These are phyloP conservation scores for Salix purpurea DNA, from an alignment of 345 rosid genomes.

Conservation along the genomic window DNA sequence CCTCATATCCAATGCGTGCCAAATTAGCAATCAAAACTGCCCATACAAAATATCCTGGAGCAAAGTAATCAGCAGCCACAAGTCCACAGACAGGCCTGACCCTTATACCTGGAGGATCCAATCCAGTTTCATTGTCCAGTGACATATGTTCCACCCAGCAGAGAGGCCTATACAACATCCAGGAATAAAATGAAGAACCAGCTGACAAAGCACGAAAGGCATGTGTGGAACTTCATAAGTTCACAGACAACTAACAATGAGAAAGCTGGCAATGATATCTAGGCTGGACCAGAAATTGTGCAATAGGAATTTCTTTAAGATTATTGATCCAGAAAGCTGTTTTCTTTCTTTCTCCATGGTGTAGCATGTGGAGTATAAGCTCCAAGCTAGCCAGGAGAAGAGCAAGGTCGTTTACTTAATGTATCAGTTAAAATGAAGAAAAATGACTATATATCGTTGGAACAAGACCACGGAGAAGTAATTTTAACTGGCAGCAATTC, in stretches of 20 bases:
- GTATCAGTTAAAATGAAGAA: not conserved
- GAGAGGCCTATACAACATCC: constrained; percentile 54
- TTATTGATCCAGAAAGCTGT: not conserved
- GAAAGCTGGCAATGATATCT: constrained; percentile 7
- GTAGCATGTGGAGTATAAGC: not conserved
- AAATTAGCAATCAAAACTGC: constrained; percentile 94
- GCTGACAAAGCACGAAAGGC: not conserved
- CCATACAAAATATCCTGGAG: constrained; percentile 96
- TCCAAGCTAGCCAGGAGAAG: not conserved
- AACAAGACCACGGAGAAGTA: not conserved
- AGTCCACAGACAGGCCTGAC: constrained; percentile 84
- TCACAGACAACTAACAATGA: not conserved
- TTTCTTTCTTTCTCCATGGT: not conserved
- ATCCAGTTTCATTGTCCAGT: constrained; percentile 87
- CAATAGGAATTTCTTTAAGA: not conserved
- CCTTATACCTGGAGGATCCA: constrained; percentile 83
- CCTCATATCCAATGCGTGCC: constrained; percentile 93
- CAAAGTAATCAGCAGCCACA: constrained; percentile 97
- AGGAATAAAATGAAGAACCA: constrained; percentile 10
- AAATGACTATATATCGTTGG: not conserved
- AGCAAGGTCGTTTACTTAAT: not conserved
- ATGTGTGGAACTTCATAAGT: constrained; percentile 7
- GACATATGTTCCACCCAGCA: constrained; percentile 99
- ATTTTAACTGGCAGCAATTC: not conserved
- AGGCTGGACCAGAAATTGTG: not conserved